Conservation (phyloP, 2,329 filamentous ascomycete genomes). For the Ampelomyces quisqualis region DNA sequence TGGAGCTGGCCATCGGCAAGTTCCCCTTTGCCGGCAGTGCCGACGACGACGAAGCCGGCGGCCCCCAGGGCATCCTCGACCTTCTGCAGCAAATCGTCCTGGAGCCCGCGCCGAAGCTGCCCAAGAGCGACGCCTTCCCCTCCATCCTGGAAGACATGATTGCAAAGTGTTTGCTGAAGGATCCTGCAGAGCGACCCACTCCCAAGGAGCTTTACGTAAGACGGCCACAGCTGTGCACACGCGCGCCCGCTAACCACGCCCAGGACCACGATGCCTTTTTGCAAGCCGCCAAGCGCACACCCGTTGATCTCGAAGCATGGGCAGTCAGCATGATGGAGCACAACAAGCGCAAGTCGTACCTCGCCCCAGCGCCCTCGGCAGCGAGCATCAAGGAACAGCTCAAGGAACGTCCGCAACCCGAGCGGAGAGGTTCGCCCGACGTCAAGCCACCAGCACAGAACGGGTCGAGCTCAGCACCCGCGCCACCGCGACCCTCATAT, state of each 20-base stretch:
- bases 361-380: slow-evolving; percentile 76
- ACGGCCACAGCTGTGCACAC: slow-evolving; percentile 9
- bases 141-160: slow-evolving; percentile 95
- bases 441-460: slow-evolving; percentile 28
- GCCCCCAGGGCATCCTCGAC: slow-evolving; percentile 91
- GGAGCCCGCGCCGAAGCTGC: slow-evolving; percentile 87
- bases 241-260: slow-evolving; percentile 13
- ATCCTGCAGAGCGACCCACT: slow-evolving; percentile 83
- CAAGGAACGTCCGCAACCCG: slow-evolving; percentile 37
- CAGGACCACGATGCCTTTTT: slow-evolving; percentile 93
- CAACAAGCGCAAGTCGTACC: slow-evolving; percentile 92
- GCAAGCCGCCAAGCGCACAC: slow-evolving; percentile 93
- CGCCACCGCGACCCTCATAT: slow-evolving; percentile 44
- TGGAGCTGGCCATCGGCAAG: slow-evolving; percentile 96
- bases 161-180: slow-evolving; percentile 90
- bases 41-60: slow-evolving; percentile 65
- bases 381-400: slow-evolving; percentile 49
- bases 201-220: slow-evolving; percentile 89
- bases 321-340: slow-evolving; percentile 90
- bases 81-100: slow-evolving; percentile 96
- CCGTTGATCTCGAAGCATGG: slow-evolving; percentile 91
- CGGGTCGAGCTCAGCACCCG: slow-evolving; percentile 28
- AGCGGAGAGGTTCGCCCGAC: slow-evolving; percentile 26
- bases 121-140: slow-evolving; percentile 97
- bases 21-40: slow-evolving; percentile 92